phyloP scores from a whole-genome alignment of 345 rosid genomes.

The Raphanus sativus region DNA sequence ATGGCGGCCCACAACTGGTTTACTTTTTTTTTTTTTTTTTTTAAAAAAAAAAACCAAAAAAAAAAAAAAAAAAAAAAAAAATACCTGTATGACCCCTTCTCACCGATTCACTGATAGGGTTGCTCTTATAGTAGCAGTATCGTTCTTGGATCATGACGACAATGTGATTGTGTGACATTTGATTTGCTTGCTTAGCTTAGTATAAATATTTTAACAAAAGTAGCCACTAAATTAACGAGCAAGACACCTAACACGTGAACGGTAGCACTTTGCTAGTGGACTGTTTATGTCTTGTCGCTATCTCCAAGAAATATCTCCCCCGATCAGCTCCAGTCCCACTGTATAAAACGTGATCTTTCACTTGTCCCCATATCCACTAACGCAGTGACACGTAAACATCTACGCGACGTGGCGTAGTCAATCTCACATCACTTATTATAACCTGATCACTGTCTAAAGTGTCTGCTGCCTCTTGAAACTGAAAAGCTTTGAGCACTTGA shows the following conservation, averaged over 20 bases:
- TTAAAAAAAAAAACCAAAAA: too few relatives aligned
- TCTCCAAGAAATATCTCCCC: slow-evolving; percentile 37
- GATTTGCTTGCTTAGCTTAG: too few relatives aligned
- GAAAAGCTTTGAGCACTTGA: background rate
- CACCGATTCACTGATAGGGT: too few relatives aligned
- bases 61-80: too few relatives aligned
- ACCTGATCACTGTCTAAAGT: slow-evolving; percentile 13
- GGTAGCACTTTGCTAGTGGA: background rate
- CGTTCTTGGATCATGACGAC: background rate
- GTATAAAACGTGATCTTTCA: slow-evolving; percentile 16
- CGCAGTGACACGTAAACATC: background rate
- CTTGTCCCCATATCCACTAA: background rate
- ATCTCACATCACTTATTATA: slow-evolving; percentile 16
- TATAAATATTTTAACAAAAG: background rate
- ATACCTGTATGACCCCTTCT: too few relatives aligned
- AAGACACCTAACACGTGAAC: slow-evolving; percentile 26
- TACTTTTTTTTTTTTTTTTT: too few relatives aligned
- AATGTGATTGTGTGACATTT: background rate
- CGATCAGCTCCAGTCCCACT: background rate
- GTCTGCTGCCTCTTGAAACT: background rate
- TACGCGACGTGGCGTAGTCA: slow-evolving; percentile 10
- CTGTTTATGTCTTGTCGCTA: background rate
- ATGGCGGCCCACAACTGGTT: too few relatives aligned
- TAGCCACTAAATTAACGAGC: background rate
- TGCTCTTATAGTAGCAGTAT: too few relatives aligned